A percentile compares a stretch with the other conserved stretches of the same genome.
Conservation (phyloP, 129 eudicot species). For the Cynara cardunculus region DNA sequence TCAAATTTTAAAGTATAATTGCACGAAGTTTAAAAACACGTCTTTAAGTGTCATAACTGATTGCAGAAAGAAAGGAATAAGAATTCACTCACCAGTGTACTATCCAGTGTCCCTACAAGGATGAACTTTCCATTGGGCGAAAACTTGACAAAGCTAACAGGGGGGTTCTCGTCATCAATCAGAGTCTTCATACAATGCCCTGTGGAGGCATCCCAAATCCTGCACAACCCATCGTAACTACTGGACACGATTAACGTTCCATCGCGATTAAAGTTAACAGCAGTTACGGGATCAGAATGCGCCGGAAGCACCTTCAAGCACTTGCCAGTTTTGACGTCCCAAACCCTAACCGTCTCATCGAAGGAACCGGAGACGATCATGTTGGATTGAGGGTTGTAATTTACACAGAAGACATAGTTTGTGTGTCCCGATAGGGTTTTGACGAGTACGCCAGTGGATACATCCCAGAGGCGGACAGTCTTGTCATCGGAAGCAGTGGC, state of each 20-base stretch:
- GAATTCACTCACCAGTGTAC: constrained; percentile 63
- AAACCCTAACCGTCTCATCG: constrained; percentile 93
- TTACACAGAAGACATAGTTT: constrained; percentile 72
- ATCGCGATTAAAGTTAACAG: constrained; percentile 70
- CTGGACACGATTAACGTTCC: constrained; percentile 81
- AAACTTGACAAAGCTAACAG: constrained; percentile 84
- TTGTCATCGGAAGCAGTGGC: constrained; percentile 96
- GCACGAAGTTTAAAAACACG: not conserved
- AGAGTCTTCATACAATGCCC: constrained; percentile 94
- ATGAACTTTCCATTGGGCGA: constrained; percentile 91
- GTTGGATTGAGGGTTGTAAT: constrained; percentile 74
- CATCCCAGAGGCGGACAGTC: constrained; percentile 76
- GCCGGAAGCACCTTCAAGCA: constrained; percentile 92
- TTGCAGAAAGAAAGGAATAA: not conserved
- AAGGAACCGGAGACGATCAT: constrained; percentile 84
- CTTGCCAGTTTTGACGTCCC: constrained; percentile 88
- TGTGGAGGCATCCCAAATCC: constrained; percentile 93
- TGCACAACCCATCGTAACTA: constrained; percentile 86
- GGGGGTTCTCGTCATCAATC: constrained; percentile 96
- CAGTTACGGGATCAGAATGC: constrained; percentile 95
- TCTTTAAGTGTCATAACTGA: not conserved
- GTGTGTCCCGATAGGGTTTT: constrained; percentile 87
- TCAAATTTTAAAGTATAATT: not conserved
- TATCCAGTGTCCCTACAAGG: constrained; percentile 91
- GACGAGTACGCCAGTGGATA: constrained; percentile 48